A percentile compares a stretch with the other conserved stretches of the same genome.
These are phyloP conservation scores for Syzygium malaccense DNA, from an alignment of 441 rosid genomes.

Conservation along the genomic window DNA sequence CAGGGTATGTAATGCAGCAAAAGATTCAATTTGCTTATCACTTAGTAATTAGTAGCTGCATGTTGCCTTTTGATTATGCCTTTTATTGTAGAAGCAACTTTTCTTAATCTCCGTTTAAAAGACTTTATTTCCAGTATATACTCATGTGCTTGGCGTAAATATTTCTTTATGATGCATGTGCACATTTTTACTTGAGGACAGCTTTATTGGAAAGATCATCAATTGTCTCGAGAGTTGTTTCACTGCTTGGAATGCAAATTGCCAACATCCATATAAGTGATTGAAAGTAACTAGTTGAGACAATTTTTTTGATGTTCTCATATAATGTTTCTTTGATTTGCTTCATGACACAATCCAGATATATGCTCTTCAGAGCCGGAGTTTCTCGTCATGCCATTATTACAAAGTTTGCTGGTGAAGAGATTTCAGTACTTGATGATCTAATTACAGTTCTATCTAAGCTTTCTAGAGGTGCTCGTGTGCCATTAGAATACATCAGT, in stretches of 20 bases:
- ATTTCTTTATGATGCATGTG: neutral
- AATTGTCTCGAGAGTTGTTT: neutral
- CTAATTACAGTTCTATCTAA: constrained; percentile 64
- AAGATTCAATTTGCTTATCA: neutral
- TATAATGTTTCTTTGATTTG: neutral
- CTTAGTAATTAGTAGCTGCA: neutral
- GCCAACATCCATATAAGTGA: neutral
- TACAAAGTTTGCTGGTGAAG: constrained; percentile 82
- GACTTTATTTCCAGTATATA: neutral
- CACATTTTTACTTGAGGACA: neutral
- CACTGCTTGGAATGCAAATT: neutral
- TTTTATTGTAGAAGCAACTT: neutral
- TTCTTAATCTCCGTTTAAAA: neutral
- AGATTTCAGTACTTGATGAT: constrained; percentile 66
- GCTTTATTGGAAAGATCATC: neutral
- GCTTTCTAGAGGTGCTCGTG: constrained; percentile 74
- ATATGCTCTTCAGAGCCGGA: constrained; percentile 92
- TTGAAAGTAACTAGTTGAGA: neutral
- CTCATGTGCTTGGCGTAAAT: neutral
- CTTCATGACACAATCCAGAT: constrained; percentile 36
- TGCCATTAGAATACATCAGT: constrained; percentile 88
- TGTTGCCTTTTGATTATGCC: neutral
- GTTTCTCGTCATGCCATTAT: constrained; percentile 96
- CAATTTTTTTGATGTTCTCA: neutral
- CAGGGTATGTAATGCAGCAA: constrained; percentile 57